Percentiles rank a stretch among this genome's conserved stretches.
phyloP scores from a whole-genome alignment of 2,329 filamentous ascomycete species.

The Diplocarpon rosae region DNA sequence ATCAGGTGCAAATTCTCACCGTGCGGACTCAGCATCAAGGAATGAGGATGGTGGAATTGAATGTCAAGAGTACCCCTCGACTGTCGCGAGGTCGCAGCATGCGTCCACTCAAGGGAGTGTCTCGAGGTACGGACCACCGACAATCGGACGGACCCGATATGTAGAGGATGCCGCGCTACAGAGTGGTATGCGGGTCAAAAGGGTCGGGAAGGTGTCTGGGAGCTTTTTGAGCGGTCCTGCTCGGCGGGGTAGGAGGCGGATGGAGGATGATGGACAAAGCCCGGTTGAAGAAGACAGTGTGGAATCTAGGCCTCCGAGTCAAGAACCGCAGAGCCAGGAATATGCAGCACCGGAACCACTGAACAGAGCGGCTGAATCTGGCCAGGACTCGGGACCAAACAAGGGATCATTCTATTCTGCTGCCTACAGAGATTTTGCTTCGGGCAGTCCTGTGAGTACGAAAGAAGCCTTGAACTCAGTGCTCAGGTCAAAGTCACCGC shows the following conservation, averaged over 20 bases:
- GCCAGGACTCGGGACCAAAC: conserved; percentile 23
- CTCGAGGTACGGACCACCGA: conserved; percentile 39
- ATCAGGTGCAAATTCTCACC: conserved; percentile 19
- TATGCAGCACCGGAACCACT: conserved; percentile 7
- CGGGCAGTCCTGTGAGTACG: conserved; percentile 47
- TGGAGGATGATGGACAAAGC: conserved; percentile 36
- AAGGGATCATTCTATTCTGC: conserved; percentile 27
- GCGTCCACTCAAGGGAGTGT: conserved; percentile 40
- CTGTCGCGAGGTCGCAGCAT: conserved; percentile 36
- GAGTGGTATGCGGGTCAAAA: conserved; percentile 67
- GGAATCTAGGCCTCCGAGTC: conserved; percentile 23
- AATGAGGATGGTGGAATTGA: conserved; percentile 16
- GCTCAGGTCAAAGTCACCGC: conserved; percentile 23
- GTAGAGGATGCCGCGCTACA: conserved; percentile 57
- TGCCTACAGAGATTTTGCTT: conserved; percentile 29
- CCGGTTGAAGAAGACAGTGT: conserved; percentile 27
- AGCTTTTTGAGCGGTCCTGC: conserved; percentile 73
- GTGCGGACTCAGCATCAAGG: conserved; percentile 17
- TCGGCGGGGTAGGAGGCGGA: conserved; percentile 57
- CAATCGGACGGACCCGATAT: conserved; percentile 38
- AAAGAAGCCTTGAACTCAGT: conserved; percentile 23
- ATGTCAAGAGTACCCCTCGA: conserved; percentile 31
- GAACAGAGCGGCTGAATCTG: conserved; percentile 11
- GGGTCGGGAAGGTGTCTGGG: conserved; percentile 63
- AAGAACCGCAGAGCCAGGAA: conserved; percentile 23